Evolutionary conservation across 2,329 filamentous ascomycete genomes (phyloP).

Genomic region (Aspergillus udagawae): DNA sequence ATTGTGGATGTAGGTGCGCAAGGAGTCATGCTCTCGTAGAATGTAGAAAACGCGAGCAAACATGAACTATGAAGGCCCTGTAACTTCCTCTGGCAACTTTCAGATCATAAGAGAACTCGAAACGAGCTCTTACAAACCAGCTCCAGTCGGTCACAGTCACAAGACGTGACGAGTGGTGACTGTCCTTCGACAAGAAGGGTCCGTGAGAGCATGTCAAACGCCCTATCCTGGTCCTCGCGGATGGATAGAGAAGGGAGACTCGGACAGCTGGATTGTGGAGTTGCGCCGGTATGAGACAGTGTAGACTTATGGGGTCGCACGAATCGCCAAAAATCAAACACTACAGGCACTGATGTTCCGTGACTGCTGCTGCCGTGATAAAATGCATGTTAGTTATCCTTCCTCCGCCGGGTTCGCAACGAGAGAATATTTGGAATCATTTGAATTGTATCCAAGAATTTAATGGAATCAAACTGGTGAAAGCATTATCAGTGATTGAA

Average conservation of each 20-base stretch:
- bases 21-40: constrained; percentile 46
- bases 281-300: constrained; percentile 19
- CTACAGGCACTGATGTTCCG: not conserved
- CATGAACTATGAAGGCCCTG: constrained; percentile 48
- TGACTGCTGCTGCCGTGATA: not conserved
- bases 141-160: constrained; percentile 40
- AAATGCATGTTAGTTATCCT: not conserved
- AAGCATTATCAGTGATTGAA: not conserved
- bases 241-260: constrained; percentile 11
- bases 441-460: not conserved
- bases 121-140: constrained; percentile 28
- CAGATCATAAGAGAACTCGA: constrained; percentile 8
- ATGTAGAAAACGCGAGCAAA: constrained; percentile 26
- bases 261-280: constrained; percentile 34
- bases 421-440: not conserved
- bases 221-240: constrained; percentile 3
- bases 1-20: constrained; percentile 37
- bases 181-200: constrained; percentile 33
- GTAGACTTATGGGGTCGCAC: not conserved
- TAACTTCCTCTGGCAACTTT: constrained; percentile 36
- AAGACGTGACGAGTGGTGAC: constrained; percentile 38
- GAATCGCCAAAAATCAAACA: not conserved
- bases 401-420: not conserved
- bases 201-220: constrained; percentile 18
- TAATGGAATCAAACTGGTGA: not conserved